A percentile compares a stretch with the other conserved stretches of the same genome.
Conservation (phyloP, 345 rosid genomes). For the Camelina neglecta region DNA sequence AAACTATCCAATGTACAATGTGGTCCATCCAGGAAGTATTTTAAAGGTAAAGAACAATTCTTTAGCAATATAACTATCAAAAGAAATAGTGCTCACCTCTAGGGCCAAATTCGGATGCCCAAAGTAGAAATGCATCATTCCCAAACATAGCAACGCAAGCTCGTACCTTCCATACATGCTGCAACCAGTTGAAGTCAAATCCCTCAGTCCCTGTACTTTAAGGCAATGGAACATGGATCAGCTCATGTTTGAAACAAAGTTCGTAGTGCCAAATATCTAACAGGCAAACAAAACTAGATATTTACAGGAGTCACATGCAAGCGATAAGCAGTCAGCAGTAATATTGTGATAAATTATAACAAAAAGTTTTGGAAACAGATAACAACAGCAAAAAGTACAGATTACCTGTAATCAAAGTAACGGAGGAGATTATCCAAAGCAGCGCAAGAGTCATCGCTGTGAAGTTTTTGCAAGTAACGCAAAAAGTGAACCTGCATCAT, state of each 20-base stretch:
- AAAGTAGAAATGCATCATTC: constrained; percentile 95
- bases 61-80: constrained; percentile 2
- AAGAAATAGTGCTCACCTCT: constrained; percentile 63
- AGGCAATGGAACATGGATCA: constrained; percentile 51
- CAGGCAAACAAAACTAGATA: constrained; percentile 31
- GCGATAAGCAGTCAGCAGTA: constrained; percentile 18
- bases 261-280: constrained; percentile 10
- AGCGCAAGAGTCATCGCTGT: constrained; percentile 86
- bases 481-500: constrained; percentile 86
- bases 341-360: background rate
- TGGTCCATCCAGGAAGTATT: constrained; percentile 10
- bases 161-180: constrained; percentile 74
- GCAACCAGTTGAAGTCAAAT: constrained; percentile 67
- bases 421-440: constrained; percentile 91
- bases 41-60: constrained; percentile 7
- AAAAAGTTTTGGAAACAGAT: background rate
- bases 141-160: constrained; percentile 82
- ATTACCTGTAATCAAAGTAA: constrained; percentile 95
- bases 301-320: constrained; percentile 20
- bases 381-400: constrained; percentile 30
- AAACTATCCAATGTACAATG: constrained; percentile 16
- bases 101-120: constrained; percentile 97
- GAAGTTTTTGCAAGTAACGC: constrained; percentile 82
- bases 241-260: constrained; percentile 36
- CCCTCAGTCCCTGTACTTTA: constrained; percentile 99